These are phyloP conservation scores for Jamesozyma hellenica DNA, from an alignment of 805 yeast species.

Conservation along the genomic window DNA sequence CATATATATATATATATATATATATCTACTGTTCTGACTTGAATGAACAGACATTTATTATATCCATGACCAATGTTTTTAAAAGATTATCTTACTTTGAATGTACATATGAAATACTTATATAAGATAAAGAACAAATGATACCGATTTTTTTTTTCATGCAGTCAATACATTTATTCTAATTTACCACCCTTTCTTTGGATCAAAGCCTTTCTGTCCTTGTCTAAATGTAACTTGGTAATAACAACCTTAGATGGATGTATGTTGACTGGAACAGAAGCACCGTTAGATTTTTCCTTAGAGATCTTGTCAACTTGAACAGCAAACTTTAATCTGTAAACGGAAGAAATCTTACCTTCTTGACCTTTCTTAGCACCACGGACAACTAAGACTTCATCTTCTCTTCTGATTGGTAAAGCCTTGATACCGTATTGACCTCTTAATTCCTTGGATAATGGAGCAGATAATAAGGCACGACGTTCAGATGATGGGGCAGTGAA, in stretches of 20 bases:
- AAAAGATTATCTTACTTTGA: too few species aligned
- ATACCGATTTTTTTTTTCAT: too few species aligned
- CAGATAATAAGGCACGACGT: conserved; percentile 89
- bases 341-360: conserved; percentile 94
- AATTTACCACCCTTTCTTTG: conserved; percentile 95
- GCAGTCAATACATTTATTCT: conserved; percentile 47
- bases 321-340: conserved; percentile 95
- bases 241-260: conserved; percentile 98
- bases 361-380: conserved; percentile 99
- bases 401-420: conserved; percentile 93
- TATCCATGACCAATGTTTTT: too few species aligned
- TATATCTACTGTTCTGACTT: too few species aligned
- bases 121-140: too few species aligned
- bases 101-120: too few species aligned
- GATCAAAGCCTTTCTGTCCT: conserved; percentile 95
- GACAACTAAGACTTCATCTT: conserved; percentile 88
- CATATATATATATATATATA: too few species aligned
- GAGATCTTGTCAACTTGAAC: conserved; percentile 93
- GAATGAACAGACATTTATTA: too few species aligned
- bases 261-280: conserved; percentile 89
- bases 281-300: conserved; percentile 96
- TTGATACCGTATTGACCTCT: conserved; percentile 92
- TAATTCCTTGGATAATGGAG: conserved; percentile 98
- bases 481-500: conserved; percentile 93
- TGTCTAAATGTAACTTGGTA: conserved; percentile 95